Evolutionary conservation across 805 yeast genomes (phyloP).

Genomic region (Jamesozyma hellenica): DNA sequence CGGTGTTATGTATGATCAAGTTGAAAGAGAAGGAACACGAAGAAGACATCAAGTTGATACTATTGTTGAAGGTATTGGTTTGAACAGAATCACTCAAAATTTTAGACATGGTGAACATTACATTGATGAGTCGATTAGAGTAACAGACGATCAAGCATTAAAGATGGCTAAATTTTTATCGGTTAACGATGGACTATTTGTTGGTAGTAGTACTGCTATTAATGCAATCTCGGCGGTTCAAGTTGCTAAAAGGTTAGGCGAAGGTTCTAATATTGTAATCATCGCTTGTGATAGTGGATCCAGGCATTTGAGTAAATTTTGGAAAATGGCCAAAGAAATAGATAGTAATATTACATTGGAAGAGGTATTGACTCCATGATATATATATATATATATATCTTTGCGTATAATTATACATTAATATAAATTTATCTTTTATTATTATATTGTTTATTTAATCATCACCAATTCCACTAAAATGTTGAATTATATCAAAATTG

Average conservation of each 20-base stretch:
- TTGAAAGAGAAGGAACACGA: slow-evolving; percentile 86
- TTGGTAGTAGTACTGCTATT: slow-evolving; percentile 90
- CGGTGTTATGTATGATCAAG: slow-evolving; percentile 89
- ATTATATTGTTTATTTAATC: neutral
- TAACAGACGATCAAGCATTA: slow-evolving; percentile 69
- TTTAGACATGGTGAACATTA: slow-evolving; percentile 58
- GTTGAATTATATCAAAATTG: slow-evolving; percentile 55
- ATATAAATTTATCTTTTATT: neutral
- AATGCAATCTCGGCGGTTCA: slow-evolving; percentile 83
- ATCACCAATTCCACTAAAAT: slow-evolving; percentile 30
- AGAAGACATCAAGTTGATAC: slow-evolving; percentile 96
- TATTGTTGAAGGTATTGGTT: slow-evolving; percentile 84
- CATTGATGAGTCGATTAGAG: slow-evolving; percentile 73
- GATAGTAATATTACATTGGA: slow-evolving; percentile 27
- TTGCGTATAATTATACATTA: neutral
- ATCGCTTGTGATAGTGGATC: slow-evolving; percentile 89
- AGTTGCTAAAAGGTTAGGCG: slow-evolving; percentile 37
- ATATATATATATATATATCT: neutral
- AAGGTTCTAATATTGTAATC: slow-evolving; percentile 63
- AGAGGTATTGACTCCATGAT: slow-evolving; percentile 20
- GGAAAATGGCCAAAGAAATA: slow-evolving; percentile 55
- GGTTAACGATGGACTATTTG: slow-evolving; percentile 76
- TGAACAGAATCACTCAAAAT: slow-evolving; percentile 77
- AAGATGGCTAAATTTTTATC: slow-evolving; percentile 81
- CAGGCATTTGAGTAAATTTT: slow-evolving; percentile 83